phyloP scores from a whole-genome alignment of 805 yeast genomes.

The Hyphopichia homilentoma region DNA sequence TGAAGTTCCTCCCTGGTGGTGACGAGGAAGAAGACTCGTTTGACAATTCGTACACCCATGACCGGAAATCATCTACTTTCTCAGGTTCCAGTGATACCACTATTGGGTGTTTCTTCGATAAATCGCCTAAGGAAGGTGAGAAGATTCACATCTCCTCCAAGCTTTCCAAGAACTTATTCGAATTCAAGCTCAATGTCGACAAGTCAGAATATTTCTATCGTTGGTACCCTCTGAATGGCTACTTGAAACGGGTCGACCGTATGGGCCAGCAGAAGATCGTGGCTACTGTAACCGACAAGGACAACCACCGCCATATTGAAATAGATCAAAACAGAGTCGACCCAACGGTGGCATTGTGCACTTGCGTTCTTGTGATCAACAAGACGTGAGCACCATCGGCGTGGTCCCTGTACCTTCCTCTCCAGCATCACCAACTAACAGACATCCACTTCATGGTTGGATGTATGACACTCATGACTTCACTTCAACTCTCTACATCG shows the following conservation, averaged over 20 bases:
- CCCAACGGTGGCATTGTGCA: constrained; percentile 5
- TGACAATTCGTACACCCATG: neutral
- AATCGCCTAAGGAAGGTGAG: constrained; percentile 1
- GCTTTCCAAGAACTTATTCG: constrained; percentile 7
- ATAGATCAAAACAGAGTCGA: constrained; percentile 4
- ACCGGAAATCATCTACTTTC: no score
- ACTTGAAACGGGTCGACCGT: constrained; percentile 6
- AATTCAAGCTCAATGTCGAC: constrained; percentile 7
- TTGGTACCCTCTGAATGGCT: constrained; percentile 7
- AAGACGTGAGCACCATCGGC: constrained; percentile 3
- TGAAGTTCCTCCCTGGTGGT: neutral
- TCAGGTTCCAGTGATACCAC: no score
- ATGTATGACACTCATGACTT: no score
- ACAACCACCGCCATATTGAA: constrained; percentile 3
- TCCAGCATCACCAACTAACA: no score
- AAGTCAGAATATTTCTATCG: constrained; percentile 3
- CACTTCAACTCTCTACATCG: no score
- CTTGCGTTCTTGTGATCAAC: constrained; percentile 5
- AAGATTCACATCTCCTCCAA: constrained; percentile 12
- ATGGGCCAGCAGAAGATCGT: constrained; percentile 1
- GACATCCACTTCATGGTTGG: no score
- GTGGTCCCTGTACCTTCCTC: no score
- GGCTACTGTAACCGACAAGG: constrained; percentile 5
- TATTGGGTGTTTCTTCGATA: neutral
- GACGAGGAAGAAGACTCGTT: neutral